These are phyloP conservation scores for Ascochyta pisi DNA, from an alignment of 2,329 filamentous ascomycete species.

Conservation along the genomic window DNA sequence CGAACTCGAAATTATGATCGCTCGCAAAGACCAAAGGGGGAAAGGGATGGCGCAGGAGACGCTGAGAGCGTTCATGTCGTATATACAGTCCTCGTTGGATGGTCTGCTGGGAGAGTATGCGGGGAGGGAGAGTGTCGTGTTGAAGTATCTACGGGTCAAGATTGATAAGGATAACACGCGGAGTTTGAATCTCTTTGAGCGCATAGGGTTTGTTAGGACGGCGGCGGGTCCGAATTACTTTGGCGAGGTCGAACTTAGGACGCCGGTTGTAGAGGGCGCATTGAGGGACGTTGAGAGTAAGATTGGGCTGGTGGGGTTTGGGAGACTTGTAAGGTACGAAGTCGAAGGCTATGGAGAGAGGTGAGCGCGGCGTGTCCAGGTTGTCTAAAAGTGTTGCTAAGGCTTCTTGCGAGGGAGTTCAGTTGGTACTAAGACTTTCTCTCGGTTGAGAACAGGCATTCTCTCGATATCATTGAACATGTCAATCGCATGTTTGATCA, in stretches of 20 bases:
- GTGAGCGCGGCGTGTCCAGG: background rate
- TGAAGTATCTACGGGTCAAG: constrained; percentile 65
- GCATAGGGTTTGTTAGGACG: constrained; percentile 62
- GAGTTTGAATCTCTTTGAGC: constrained; percentile 68
- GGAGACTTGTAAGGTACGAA: constrained; percentile 1
- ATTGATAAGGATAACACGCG: constrained; percentile 64
- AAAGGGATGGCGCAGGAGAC: constrained; percentile 71
- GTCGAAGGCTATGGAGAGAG: background rate
- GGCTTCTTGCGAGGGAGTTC: too few relatives aligned
- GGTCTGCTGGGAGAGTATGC: constrained; percentile 66
- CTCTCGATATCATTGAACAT: background rate
- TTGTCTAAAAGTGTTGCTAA: too few relatives aligned
- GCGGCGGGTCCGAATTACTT: constrained; percentile 66
- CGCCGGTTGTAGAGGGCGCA: constrained; percentile 2
- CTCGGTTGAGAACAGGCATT: too few relatives aligned
- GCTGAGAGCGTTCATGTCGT: constrained; percentile 72
- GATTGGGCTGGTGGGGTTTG: constrained; percentile 8
- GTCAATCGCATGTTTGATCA: background rate
- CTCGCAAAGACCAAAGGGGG: constrained; percentile 62
- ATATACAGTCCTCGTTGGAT: constrained; percentile 63
- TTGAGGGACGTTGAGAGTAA: constrained; percentile 1
- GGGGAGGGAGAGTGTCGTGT: constrained; percentile 19
- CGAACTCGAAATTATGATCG: constrained; percentile 90
- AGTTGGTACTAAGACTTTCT: too few relatives aligned
- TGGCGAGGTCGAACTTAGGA: constrained; percentile 65